Percentiles rank a stretch among this genome's conserved stretches.
These are phyloP conservation scores for Hericium rajendrae DNA, from an alignment of 768 basidiomycete genomes.

Conservation along the genomic window DNA sequence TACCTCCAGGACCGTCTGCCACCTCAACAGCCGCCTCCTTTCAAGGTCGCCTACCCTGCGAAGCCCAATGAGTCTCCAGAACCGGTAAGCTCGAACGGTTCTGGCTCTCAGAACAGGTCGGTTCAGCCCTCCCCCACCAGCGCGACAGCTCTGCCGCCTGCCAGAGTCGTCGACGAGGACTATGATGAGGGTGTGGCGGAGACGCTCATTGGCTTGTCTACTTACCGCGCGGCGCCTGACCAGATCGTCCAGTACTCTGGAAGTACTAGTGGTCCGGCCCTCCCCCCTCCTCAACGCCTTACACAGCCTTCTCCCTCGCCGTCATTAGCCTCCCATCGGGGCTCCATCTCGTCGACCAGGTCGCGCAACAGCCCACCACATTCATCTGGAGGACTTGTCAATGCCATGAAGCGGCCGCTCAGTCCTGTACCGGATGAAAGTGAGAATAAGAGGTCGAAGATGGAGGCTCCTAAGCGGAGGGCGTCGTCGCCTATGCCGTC, in stretches of 20 bases:
- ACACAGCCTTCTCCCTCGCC: slow-evolving; percentile 22
- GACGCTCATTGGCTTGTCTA: slow-evolving; percentile 58
- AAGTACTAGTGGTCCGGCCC: slow-evolving; percentile 3
- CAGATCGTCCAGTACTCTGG: slow-evolving; percentile 11
- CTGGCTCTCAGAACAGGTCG: slow-evolving; percentile 41
- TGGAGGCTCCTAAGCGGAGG: slow-evolving; percentile 43
- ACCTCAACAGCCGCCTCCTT: slow-evolving; percentile 14
- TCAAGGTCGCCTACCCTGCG: slow-evolving; percentile 15
- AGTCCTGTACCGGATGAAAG: slow-evolving; percentile 53
- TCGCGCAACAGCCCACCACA: slow-evolving; percentile 56
- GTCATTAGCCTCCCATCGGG: slow-evolving; percentile 42
- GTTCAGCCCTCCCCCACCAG: slow-evolving; percentile 66
- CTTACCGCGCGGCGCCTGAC: slow-evolving; percentile 17
- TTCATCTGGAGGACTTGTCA: slow-evolving; percentile 11
- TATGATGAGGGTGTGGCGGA: slow-evolving; percentile 92
- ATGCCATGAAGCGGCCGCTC: slow-evolving; percentile 52
- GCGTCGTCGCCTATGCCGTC: slow-evolving; percentile 50
- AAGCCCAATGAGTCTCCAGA: slow-evolving; percentile 46
- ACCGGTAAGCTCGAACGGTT: slow-evolving; percentile 54
- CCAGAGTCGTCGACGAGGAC: slow-evolving; percentile 78
- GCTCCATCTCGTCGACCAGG: slow-evolving; percentile 57
- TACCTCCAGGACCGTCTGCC: slow-evolving; percentile 11
- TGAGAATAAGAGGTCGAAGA: slow-evolving; percentile 53
- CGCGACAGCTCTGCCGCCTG: slow-evolving; percentile 47
- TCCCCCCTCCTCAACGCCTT: slow-evolving; percentile 4